Base-by-base conservation (phyloP, 345 rosid species). In the Euphorbia lathyris region DNA sequence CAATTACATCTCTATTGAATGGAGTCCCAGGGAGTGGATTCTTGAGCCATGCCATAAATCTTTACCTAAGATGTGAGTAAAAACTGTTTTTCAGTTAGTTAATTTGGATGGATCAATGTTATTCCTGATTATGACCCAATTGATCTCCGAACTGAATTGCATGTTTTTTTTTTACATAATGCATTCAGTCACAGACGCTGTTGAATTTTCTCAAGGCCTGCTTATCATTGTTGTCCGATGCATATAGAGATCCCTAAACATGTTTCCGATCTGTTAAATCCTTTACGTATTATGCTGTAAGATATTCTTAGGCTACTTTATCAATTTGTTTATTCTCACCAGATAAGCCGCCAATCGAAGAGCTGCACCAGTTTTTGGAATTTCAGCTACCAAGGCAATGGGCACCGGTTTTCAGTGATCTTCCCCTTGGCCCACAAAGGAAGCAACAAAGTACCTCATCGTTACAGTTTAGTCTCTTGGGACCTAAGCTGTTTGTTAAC, bases 361-460 rank as follows among this genome's bases (percentile, higher is more conserved):
- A 95, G 80, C 91, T 95, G 26, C 96, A 88, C 73, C 97, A 92
- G 82, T 95, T 95, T 82, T 76, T 95, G 76, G 99, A 95, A 76
- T 92, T 95, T 83, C 98, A 95, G 83, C 86, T 95, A 63, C 97
- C 97, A 12, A 84, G 96, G 74, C 97, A 87, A 51, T 92, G 99
- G 99, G 99, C 99, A 13, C 99, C 99, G 16, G 90, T 88, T 66
- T 95, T 95, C 83, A 88, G 94, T 70, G 99, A 95, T 60, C 96
- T 90, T 77, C 99, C 97, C 58, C 97, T 95, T 79, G 97, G 97
- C 66, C 97, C 94, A 0, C 99, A 90, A 74, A 78, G 93, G 22
- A 92, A 82, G 82, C 97, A 87, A 47, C 90, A 81, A 72, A 84
- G 82, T 74, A 73, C 84, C 19, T 75, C 91, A 51, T 92, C 97